Conservation (phyloP, 192 early-diverging fungal species). For the Entophlyctis luteolus region DNA sequence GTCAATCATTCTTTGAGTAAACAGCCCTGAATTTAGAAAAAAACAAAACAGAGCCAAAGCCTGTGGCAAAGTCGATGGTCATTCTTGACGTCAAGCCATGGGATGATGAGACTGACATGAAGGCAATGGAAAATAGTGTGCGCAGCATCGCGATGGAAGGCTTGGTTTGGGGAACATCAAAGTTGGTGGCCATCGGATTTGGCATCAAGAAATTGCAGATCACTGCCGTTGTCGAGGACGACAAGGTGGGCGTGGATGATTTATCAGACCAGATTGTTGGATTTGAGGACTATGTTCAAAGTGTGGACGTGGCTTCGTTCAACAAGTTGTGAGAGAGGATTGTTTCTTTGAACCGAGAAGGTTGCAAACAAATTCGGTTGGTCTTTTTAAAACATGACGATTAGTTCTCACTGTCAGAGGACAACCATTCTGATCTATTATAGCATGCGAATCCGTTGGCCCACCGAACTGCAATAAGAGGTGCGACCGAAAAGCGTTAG, state of each 20-base stretch:
- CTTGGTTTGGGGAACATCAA: slow-evolving; percentile 78
- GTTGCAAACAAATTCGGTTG: too few species aligned
- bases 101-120: slow-evolving; percentile 91
- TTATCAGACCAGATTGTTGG: background rate
- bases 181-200: slow-evolving; percentile 74
- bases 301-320: slow-evolving; percentile 3
- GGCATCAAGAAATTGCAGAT: slow-evolving; percentile 96
- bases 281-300: background rate
- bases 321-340: slow-evolving; percentile 1
- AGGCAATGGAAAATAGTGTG: slow-evolving; percentile 66
- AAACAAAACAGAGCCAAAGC: slow-evolving; percentile 54
- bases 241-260: slow-evolving; percentile 59
- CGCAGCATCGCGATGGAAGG: slow-evolving; percentile 78
- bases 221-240: slow-evolving; percentile 86
- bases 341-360: slow-evolving; percentile 45
- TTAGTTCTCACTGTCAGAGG: too few species aligned
- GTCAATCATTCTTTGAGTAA: background rate
- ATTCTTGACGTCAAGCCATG: slow-evolving; percentile 94
- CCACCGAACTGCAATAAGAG: too few species aligned
- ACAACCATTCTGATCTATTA: too few species aligned
- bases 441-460: too few species aligned
- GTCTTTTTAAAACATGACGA: too few species aligned
- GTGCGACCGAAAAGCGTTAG: too few species aligned
- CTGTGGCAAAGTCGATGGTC: slow-evolving; percentile 86
- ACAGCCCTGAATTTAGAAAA: background rate